Evolutionary conservation across 495 filamentous ascomycete genomes (phyloP).

Genomic region (Aspergillus cristatus): DNA sequence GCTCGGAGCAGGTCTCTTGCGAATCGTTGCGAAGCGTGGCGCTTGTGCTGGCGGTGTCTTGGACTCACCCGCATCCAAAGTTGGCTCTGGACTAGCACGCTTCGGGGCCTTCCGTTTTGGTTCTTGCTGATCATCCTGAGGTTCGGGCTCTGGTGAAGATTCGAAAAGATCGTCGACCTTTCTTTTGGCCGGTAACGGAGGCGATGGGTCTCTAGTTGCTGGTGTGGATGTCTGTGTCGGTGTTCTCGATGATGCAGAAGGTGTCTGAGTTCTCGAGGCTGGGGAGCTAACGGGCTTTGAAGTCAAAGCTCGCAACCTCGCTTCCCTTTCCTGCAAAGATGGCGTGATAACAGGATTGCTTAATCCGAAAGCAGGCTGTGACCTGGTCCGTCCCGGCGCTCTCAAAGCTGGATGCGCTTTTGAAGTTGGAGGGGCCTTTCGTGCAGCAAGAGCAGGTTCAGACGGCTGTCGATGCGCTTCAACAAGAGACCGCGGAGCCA

Average conservation of each 20-base stretch:
- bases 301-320: constrained; percentile 20
- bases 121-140: no score
- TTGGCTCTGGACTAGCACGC: background rate
- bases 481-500: constrained; percentile 33
- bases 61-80: constrained; percentile 1
- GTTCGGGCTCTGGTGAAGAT: background rate
- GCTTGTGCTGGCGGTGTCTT: constrained; percentile 6
- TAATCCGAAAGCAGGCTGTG: constrained; percentile 2
- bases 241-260: background rate
- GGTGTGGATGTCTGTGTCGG: background rate
- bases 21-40: constrained; percentile 15
- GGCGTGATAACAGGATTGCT: constrained; percentile 4
- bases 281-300: constrained; percentile 8
- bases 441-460: constrained; percentile 8
- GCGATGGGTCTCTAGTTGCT: background rate
- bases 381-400: constrained; percentile 15
- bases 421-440: constrained; percentile 1
- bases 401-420: constrained; percentile 3
- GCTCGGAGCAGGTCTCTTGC: constrained; percentile 25
- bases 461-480: constrained; percentile 31
- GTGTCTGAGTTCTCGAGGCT: background rate
- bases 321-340: constrained; percentile 22
- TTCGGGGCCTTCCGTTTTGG: constrained; percentile 1
- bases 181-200: background rate
- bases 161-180: background rate